Evolutionary conservation across 805 yeast species (phyloP).

Genomic region (Wickerhamiella qilinensis): DNA sequence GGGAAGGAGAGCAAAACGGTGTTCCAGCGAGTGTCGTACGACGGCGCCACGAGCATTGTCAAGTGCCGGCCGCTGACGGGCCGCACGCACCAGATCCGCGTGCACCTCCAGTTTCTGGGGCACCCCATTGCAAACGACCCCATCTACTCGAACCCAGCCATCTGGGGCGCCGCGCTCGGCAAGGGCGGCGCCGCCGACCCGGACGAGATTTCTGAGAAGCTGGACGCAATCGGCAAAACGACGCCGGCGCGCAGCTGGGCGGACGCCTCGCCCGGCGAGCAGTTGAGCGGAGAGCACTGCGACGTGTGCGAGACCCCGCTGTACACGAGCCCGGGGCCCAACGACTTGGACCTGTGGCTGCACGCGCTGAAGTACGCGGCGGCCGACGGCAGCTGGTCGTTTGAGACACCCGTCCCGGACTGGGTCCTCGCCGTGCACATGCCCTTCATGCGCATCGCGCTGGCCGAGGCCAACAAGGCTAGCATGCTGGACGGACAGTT

Average conservation of each 20-base stretch:
- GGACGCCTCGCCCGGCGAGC: constrained; percentile 39
- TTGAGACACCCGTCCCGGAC: constrained; percentile 57
- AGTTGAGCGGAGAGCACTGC: constrained; percentile 42
- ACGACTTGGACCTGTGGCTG: constrained; percentile 75
- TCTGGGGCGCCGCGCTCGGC: constrained; percentile 75
- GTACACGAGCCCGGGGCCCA: constrained; percentile 77
- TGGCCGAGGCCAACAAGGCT: constrained; percentile 65
- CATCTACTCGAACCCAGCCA: constrained; percentile 54
- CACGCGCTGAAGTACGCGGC: constrained; percentile 72
- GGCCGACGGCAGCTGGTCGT: constrained; percentile 39
- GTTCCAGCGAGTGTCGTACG: constrained; percentile 53
- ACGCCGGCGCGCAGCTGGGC: constrained; percentile 50
- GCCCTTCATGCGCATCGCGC: constrained; percentile 56
- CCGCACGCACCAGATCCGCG: constrained; percentile 88
- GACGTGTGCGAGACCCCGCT: constrained; percentile 49
- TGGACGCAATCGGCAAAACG: constrained; percentile 59
- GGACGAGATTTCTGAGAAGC: constrained; percentile 29
- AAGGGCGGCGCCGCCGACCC: constrained; percentile 27
- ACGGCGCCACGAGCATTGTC: constrained; percentile 55
- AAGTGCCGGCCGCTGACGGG: constrained; percentile 81
- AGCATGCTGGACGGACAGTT: constrained; percentile 73
- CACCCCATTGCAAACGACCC: constrained; percentile 89
- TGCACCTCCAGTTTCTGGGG: constrained; percentile 81
- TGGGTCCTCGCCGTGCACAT: constrained; percentile 59
- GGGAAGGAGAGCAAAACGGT: constrained; percentile 58